A percentile compares a stretch with the other conserved stretches of the same genome.
Conservation (phyloP, 169 alveolate species). For the Plasmodium gonderi region DNA sequence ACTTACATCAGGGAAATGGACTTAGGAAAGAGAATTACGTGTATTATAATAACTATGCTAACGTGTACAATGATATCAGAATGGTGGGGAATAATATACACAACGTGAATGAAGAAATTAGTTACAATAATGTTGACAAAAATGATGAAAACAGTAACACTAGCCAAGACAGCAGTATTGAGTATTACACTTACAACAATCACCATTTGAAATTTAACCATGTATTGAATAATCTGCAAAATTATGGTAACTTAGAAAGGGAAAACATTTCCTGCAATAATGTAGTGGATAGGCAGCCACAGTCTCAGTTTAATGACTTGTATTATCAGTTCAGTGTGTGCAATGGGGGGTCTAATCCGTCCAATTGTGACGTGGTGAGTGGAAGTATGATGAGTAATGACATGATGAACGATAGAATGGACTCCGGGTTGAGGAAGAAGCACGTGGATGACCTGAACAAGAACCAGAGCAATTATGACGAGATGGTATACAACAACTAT, state of each 20-base stretch:
- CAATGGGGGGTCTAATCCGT: not conserved
- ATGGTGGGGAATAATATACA: not conserved
- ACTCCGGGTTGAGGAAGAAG: not conserved
- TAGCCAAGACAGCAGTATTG: not conserved
- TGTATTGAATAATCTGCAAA: not conserved
- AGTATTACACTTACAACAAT: not conserved
- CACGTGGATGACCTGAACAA: not conserved
- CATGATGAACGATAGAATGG: too few relatives aligned
- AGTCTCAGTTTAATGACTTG: slow-evolving; percentile 9
- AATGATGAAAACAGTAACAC: not conserved
- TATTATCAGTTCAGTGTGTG: slow-evolving; percentile 13
- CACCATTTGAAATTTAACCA: not conserved
- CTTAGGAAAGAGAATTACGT: not conserved
- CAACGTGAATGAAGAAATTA: not conserved
- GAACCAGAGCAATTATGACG: not conserved
- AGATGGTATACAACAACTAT: not conserved
- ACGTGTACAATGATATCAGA: not conserved
- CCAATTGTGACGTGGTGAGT: not conserved
- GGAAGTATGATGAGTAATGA: too few relatives aligned
- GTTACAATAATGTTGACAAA: not conserved
- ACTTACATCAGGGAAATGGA: not conserved
- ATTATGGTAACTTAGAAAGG: slow-evolving; percentile 8
- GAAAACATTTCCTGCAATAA: slow-evolving; percentile 17
- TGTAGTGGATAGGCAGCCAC: slow-evolving; percentile 44
- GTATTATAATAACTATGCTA: not conserved